Conservation (phyloP, 805 yeast genomes). For the Monosporozyma yasuniensis region DNA sequence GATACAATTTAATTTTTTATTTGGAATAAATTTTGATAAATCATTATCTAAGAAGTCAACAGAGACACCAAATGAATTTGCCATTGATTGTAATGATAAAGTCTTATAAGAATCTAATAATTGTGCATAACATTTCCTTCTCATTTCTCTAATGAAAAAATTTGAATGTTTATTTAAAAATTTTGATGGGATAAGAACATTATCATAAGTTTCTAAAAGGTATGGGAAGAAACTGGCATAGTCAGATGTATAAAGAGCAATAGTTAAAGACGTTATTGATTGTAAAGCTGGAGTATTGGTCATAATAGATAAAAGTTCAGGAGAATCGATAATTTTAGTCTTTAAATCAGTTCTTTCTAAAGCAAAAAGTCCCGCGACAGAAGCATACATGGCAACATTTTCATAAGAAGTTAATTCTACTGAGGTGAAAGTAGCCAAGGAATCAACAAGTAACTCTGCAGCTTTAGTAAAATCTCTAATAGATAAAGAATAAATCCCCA, state of each 20-base stretch:
- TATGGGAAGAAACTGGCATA: slow-evolving; percentile 71
- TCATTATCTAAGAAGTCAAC: slow-evolving; percentile 82
- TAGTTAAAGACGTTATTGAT: slow-evolving; percentile 75
- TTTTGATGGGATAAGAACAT: slow-evolving; percentile 52
- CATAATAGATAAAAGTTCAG: slow-evolving; percentile 77
- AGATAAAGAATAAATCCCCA: slow-evolving; percentile 75
- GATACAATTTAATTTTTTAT: slow-evolving; percentile 87
- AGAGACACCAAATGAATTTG: slow-evolving; percentile 83
- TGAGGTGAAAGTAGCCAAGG: slow-evolving; percentile 90
- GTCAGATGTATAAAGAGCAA: slow-evolving; percentile 81
- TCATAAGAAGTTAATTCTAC: slow-evolving; percentile 84
- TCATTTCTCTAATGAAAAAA: slow-evolving; percentile 81
- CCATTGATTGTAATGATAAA: slow-evolving; percentile 84
- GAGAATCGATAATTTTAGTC: slow-evolving; percentile 79
- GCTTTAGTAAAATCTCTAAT: slow-evolving; percentile 83
- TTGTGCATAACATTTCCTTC: slow-evolving; percentile 92
- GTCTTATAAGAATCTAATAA: slow-evolving; percentile 90
- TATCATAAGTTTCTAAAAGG: slow-evolving; percentile 68
- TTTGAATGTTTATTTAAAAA: slow-evolving; percentile 72
- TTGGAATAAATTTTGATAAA: slow-evolving; percentile 83
- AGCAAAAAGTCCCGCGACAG: slow-evolving; percentile 77
- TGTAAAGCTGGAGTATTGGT: slow-evolving; percentile 63
- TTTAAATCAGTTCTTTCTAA: slow-evolving; percentile 80
- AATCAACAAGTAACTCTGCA: slow-evolving; percentile 74
- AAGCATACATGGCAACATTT: slow-evolving; percentile 79